Evolutionary conservation across 306 rosid genomes (phyloP).

Genomic region (Trifolium pratense): DNA sequence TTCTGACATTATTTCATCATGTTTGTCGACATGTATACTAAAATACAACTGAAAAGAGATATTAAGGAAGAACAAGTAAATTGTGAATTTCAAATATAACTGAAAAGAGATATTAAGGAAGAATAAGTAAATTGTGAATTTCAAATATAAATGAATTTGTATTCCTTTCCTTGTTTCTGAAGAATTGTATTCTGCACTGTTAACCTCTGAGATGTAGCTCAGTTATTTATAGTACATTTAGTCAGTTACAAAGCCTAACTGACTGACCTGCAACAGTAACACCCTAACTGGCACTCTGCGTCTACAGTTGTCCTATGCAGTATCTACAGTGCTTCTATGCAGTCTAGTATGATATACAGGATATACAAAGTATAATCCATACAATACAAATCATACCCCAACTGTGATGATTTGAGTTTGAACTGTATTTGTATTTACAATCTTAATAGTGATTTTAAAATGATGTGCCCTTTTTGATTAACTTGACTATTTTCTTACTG

Average conservation of each 20-base stretch:
- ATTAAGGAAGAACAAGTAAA: neutral
- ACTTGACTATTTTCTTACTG: neutral
- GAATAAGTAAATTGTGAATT: conserved; percentile 6
- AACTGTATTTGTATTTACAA: conserved; percentile 12
- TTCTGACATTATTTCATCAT: conserved; percentile 17
- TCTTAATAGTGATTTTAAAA: conserved; percentile 22
- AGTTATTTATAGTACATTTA: neutral
- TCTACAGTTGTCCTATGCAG: neutral
- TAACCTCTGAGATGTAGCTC: neutral
- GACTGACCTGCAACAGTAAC: neutral
- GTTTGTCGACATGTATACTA: conserved; percentile 1
- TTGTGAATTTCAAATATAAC: conserved; percentile 6
- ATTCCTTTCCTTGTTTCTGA: neutral
- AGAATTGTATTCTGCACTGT: conserved; percentile 1
- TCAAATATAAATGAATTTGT: conserved; percentile 14
- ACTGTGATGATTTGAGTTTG: conserved; percentile 15
- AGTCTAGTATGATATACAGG: neutral
- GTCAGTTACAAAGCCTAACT: neutral
- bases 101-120: neutral
- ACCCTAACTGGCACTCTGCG: neutral
- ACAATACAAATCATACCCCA: neutral
- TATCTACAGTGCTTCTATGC: neutral
- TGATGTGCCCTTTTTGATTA: conserved; percentile 3
- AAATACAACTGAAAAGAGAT: neutral
- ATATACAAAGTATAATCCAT: neutral